Percentiles rank a stretch among this genome's conserved stretches.
These are phyloP conservation scores for Poa annua DNA, from an alignment of 176 grass and related monocot species.

Conservation along the genomic window DNA sequence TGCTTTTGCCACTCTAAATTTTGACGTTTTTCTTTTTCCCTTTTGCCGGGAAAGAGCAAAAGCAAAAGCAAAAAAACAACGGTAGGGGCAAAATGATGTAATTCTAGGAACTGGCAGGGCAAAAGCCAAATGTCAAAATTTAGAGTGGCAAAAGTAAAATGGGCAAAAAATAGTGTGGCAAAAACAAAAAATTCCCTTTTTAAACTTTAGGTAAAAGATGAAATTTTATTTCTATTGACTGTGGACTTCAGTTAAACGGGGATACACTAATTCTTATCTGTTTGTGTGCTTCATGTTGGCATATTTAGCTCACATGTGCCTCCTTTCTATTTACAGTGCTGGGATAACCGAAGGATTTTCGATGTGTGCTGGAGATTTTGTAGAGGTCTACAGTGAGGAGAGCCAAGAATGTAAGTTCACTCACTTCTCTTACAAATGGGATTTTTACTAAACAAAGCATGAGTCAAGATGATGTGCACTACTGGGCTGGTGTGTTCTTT, in stretches of 20 bases:
- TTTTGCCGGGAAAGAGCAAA: too few species aligned
- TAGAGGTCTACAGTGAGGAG: conserved; percentile 91
- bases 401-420: conserved; percentile 85
- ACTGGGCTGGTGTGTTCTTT: conserved; percentile 18
- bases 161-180: too few species aligned
- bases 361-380: conserved; percentile 98
- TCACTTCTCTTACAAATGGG: conserved; percentile 12
- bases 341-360: conserved; percentile 98
- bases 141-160: too few species aligned
- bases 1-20: too few species aligned
- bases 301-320: conserved; percentile 38
- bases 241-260: background rate
- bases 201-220: conserved; percentile 41
- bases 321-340: conserved; percentile 60
- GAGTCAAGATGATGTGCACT: conserved; percentile 18
- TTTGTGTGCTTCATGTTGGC: conserved; percentile 6
- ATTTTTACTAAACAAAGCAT: conserved; percentile 13
- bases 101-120: too few species aligned
- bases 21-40: too few species aligned
- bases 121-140: too few species aligned
- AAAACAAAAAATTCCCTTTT: background rate
- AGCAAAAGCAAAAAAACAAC: too few species aligned
- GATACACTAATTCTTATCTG: background rate
- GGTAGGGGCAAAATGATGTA: too few species aligned
- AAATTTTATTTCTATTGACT: conserved; percentile 23